A percentile compares a stretch with the other conserved stretches of the same genome.
These are phyloP conservation scores for Oryza meridionalis DNA, from an alignment of 176 grass and related monocot species.

Conservation along the genomic window DNA sequence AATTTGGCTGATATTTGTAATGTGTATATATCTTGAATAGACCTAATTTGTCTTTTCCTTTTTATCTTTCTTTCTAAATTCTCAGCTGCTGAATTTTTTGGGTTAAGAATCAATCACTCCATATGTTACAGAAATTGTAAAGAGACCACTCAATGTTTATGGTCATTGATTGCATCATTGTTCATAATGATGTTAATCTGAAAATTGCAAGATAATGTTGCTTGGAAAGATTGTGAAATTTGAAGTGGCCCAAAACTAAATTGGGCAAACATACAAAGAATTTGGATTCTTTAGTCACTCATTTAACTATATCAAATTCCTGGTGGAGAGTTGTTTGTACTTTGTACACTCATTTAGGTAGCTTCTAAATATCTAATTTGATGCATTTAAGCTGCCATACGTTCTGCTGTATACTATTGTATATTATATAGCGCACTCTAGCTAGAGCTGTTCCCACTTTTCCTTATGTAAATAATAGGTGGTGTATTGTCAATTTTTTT, in stretches of 20 bases:
- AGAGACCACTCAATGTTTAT: background rate
- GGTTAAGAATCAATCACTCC: background rate
- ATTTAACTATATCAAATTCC: background rate
- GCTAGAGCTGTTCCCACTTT: background rate
- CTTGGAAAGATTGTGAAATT: background rate
- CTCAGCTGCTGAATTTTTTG: background rate
- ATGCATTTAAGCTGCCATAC: constrained; percentile 3
- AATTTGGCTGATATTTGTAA: background rate
- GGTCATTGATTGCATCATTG: background rate
- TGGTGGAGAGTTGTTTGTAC: background rate
- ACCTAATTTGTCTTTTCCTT: background rate
- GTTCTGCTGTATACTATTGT: background rate
- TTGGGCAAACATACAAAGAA: background rate
- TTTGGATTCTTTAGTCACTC: background rate
- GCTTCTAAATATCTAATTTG: background rate
- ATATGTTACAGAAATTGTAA: background rate
- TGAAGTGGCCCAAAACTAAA: background rate
- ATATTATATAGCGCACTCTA: background rate
- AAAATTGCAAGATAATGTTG: background rate
- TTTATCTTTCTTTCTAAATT: background rate
- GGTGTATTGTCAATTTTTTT: background rate
- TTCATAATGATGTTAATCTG: constrained; percentile 1
- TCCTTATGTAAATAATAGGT: background rate
- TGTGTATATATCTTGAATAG: background rate
- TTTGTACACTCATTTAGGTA: background rate